These are phyloP conservation scores for Sugiyamaella mastotermitis DNA, from an alignment of 805 yeast species.

Conservation along the genomic window DNA sequence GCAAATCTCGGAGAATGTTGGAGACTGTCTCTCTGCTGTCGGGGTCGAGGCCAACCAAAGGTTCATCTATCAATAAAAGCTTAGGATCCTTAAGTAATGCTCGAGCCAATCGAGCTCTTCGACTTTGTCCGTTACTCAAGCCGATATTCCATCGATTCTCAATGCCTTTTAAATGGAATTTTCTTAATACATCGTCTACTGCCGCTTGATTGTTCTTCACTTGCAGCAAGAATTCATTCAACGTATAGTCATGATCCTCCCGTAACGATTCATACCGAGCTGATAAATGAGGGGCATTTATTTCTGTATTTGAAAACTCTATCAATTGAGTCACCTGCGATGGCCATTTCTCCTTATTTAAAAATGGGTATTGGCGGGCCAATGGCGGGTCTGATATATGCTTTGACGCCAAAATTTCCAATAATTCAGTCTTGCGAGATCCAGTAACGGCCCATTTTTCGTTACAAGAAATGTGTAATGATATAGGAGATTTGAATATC, in stretches of 20 bases:
- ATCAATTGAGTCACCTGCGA: conserved; percentile 39
- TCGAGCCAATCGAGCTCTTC: conserved; percentile 83
- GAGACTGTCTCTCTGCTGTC: conserved; percentile 57
- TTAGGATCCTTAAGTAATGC: conserved; percentile 61
- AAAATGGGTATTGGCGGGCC: conserved; percentile 50
- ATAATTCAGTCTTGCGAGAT: conserved; percentile 46
- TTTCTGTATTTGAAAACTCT: conserved; percentile 42
- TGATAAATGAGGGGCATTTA: conserved; percentile 60
- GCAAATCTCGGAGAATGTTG: conserved; percentile 39
- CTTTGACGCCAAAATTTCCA: conserved; percentile 52
- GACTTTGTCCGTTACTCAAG: conserved; percentile 86
- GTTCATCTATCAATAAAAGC: conserved; percentile 77
- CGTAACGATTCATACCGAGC: conserved; percentile 86
- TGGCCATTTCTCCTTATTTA: conserved; percentile 40
- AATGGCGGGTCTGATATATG: conserved; percentile 46
- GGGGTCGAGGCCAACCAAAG: conserved; percentile 87
- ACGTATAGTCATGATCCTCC: conserved; percentile 74
- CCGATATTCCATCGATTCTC: conserved; percentile 76
- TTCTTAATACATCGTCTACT: conserved; percentile 39
- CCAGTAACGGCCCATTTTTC: conserved; percentile 55
- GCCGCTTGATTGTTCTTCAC: conserved; percentile 40
- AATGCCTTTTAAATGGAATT: conserved; percentile 51
- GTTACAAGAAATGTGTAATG: conserved; percentile 33
- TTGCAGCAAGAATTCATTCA: conserved; percentile 52
- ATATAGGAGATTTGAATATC: conserved; percentile 37